phyloP scores from a whole-genome alignment of 257 asterid species.

The Verbascum thapsus region DNA sequence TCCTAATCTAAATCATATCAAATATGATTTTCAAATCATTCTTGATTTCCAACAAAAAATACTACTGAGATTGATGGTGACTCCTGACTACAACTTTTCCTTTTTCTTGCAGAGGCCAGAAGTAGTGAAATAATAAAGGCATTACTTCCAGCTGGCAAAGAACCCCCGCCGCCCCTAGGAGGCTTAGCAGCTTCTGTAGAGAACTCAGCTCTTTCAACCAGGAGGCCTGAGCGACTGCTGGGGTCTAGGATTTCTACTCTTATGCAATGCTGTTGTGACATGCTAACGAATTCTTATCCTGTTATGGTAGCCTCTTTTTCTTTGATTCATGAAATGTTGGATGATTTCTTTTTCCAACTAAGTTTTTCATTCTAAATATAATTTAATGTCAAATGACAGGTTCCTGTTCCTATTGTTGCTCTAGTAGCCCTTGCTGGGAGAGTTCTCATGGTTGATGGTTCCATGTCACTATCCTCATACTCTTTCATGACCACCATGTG shows the following conservation, averaged over 20 bases:
- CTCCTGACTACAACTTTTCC: slow-evolving; percentile 26
- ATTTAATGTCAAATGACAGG: slow-evolving; percentile 51
- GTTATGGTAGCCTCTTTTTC: slow-evolving; percentile 56
- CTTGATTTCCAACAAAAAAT: no score
- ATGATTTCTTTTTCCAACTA: slow-evolving; percentile 20
- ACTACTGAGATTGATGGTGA: slow-evolving; percentile 30
- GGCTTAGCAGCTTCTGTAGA: slow-evolving; percentile 49
- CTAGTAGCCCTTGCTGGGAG: slow-evolving; percentile 66
- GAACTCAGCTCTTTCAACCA: slow-evolving; percentile 46
- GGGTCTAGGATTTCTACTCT: slow-evolving; percentile 69
- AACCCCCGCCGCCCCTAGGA: slow-evolving; percentile 71
- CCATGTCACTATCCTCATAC: slow-evolving; percentile 43
- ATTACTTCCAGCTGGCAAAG: slow-evolving; percentile 75
- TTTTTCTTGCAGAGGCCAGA: slow-evolving; percentile 56
- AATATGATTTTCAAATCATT: no score
- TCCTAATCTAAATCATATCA: no score
- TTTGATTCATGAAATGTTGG: slow-evolving; percentile 13
- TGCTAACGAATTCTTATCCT: slow-evolving; percentile 75
- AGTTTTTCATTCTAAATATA: slow-evolving; percentile 17
- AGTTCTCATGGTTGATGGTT: slow-evolving; percentile 83
- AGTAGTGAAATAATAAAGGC: slow-evolving; percentile 55
- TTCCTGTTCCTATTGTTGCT: slow-evolving; percentile 64
- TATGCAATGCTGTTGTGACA: slow-evolving; percentile 67
- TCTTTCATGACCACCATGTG: slow-evolving; percentile 57
- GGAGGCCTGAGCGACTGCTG: slow-evolving; percentile 73